These are phyloP conservation scores for Sphaerosporella brunnea DNA, from an alignment of 495 filamentous ascomycete genomes.

Conservation along the genomic window DNA sequence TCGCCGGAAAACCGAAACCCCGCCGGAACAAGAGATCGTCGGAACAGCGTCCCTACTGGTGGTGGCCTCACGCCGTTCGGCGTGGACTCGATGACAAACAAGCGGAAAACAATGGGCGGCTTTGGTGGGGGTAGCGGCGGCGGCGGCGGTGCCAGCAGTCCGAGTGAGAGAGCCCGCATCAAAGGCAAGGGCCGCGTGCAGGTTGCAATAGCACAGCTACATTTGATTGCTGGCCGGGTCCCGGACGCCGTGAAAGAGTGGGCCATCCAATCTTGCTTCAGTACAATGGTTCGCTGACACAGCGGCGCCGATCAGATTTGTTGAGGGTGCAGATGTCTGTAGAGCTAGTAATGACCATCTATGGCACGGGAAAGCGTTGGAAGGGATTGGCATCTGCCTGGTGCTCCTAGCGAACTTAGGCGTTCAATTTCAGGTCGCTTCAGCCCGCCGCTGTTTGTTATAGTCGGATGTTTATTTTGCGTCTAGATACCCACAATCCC, in stretches of 20 bases:
- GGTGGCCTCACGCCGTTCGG: slow-evolving; percentile 34
- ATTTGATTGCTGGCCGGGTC: slow-evolving; percentile 77
- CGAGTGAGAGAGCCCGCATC: slow-evolving; percentile 58
- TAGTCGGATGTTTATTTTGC: not conserved
- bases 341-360: slow-evolving; percentile 73
- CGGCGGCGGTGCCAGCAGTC: slow-evolving; percentile 17
- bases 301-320: slow-evolving; percentile 29
- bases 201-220: slow-evolving; percentile 68
- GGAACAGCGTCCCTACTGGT: slow-evolving; percentile 67
- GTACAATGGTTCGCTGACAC: slow-evolving; percentile 9
- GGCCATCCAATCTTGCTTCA: slow-evolving; percentile 9
- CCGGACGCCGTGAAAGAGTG: slow-evolving; percentile 67
- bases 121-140: too few species aligned
- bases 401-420: slow-evolving; percentile 72
- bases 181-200: slow-evolving; percentile 66
- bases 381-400: slow-evolving; percentile 64
- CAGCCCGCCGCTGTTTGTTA: not conserved
- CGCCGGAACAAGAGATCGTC: slow-evolving; percentile 26
- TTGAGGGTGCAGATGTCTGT: slow-evolving; percentile 59
- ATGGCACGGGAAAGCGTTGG: slow-evolving; percentile 92
- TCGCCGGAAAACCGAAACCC: not conserved
- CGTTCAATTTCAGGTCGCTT: slow-evolving; percentile 64
- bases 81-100: slow-evolving; percentile 42
- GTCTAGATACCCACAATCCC: slow-evolving; percentile 44
- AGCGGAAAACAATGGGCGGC: slow-evolving; percentile 61